Evolutionary conservation across 495 filamentous ascomycete genomes (phyloP).

Genomic region (Bacidia gigantensis): DNA sequence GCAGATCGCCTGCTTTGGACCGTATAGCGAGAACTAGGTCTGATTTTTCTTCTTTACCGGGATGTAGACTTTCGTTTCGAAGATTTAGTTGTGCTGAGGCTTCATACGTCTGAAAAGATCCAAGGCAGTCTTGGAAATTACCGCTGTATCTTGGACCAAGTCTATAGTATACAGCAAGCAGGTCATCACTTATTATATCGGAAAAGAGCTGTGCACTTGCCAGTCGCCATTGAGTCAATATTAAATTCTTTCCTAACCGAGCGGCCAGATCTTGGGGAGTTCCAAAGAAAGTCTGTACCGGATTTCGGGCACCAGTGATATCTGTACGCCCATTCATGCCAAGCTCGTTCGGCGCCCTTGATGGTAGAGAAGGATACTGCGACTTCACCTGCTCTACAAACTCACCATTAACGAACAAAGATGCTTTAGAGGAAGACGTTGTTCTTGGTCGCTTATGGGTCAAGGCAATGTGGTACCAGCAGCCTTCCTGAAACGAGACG

Average conservation of each 20-base stretch:
- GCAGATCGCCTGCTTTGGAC: constrained; percentile 60
- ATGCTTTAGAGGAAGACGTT: constrained; percentile 67
- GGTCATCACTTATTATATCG: constrained; percentile 78
- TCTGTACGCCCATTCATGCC: constrained; percentile 37
- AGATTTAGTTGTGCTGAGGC: constrained; percentile 86
- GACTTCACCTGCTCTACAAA: constrained; percentile 86
- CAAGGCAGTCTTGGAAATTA: constrained; percentile 91
- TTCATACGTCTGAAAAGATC: constrained; percentile 91
- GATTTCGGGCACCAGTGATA: constrained; percentile 44
- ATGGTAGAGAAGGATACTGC: constrained; percentile 64
- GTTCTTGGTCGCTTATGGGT: constrained; percentile 66
- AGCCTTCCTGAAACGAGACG: constrained; percentile 51
- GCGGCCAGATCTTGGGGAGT: constrained; percentile 85
- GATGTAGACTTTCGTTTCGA: constrained; percentile 81
- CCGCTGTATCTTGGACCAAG: constrained; percentile 84
- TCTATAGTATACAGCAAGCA: constrained; percentile 78
- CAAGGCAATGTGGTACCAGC: constrained; percentile 87
- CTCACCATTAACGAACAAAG: constrained; percentile 82
- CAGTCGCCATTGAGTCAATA: constrained; percentile 72
- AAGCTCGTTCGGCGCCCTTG: constrained; percentile 24
- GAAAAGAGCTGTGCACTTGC: constrained; percentile 80
- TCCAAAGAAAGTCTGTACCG: constrained; percentile 83
- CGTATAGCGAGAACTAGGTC: constrained; percentile 83
- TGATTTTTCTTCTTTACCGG: constrained; percentile 80
- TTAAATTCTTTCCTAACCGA: constrained; percentile 60